Base-by-base conservation (phyloP, 2,329 filamentous ascomycete species). In the Colletotrichum sp. region DNA sequence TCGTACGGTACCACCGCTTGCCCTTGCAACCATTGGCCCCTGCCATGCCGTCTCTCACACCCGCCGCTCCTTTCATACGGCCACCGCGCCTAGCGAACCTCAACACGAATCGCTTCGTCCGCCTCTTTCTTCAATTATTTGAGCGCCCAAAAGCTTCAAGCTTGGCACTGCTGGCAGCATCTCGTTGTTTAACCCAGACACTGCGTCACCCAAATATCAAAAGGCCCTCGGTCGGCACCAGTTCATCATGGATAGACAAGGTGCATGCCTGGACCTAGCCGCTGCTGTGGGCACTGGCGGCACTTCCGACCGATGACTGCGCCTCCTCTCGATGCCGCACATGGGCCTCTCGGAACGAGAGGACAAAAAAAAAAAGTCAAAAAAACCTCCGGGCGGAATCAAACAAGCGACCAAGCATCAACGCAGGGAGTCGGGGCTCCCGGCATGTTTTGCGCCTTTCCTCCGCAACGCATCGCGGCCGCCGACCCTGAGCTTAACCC, bases 321-420 rank as follows among this genome's bases (percentile, higher is more conserved):
- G 67, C 57, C 39, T 64, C 34, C 21, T 39, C 39, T 72, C 36
- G 52, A 60, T 72, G 63, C 39, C 43, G 39, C n/a, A 43, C 67
- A 59, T 59, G 72, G 72, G 59, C 34, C 34, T 9, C 18, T 74
- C 72, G 59, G 71, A 57, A 57, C 21, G 34, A 65, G 39, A 55
- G n/a, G 52, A 32, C 16, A 48, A 24, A 59, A 39, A 24, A 24
- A 52, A 60, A 65, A 52, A 48, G 34, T 12, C 28, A 59, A 64
- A 65, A 72, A 67, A 67, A 36, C 28, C 60, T 65, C 68, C 68
- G 69, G 55, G 32, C 69, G 55, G 69, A 75, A 72, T 21, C 57
- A 64, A 73, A 39, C 73, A 73, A 74, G 36, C 64, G 68, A 65
- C 64, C 39, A 59, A 30, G 65, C 39, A n/a, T n/a, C 34, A 34